These are phyloP conservation scores for Suillus cothurnatus DNA, from an alignment of 768 basidiomycete genomes.

Conservation along the genomic window DNA sequence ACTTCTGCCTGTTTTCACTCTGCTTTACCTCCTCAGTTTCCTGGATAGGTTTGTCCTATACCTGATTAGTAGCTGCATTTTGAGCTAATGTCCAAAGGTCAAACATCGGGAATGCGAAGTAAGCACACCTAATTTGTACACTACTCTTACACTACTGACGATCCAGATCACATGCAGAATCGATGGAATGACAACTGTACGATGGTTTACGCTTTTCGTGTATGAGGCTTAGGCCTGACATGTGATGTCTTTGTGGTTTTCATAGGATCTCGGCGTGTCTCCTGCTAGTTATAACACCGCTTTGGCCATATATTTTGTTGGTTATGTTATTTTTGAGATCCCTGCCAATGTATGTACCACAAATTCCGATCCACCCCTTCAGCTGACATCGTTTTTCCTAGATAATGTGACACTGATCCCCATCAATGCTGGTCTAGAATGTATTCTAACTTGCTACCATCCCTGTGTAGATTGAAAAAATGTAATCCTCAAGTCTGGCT, in stretches of 20 bases:
- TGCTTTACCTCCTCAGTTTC: constrained; percentile 44
- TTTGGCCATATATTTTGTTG: constrained; percentile 60
- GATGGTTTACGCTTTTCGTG: constrained; percentile 9
- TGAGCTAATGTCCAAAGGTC: constrained; percentile 20
- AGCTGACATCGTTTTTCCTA: neutral
- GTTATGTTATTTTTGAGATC: constrained; percentile 62
- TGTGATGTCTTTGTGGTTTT: neutral
- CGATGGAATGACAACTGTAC: constrained; percentile 51
- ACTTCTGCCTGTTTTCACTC: constrained; percentile 42
- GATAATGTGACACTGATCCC: constrained; percentile 28
- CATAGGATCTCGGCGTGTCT: constrained; percentile 53
- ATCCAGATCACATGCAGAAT: constrained; percentile 38
- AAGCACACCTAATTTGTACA: constrained; percentile 2
- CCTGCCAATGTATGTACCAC: constrained; percentile 50
- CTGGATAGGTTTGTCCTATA: constrained; percentile 36
- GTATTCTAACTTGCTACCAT: constrained; percentile 9
- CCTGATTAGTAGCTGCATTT: neutral
- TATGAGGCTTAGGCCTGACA: neutral
- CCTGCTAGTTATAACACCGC: constrained; percentile 57
- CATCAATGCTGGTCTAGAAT: neutral
- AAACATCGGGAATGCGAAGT: constrained; percentile 45
- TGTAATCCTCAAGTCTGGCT: constrained; percentile 64
- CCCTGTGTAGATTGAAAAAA: constrained; percentile 48
- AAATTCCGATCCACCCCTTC: neutral
- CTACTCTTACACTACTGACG: constrained; percentile 1